Evolutionary conservation across 768 basidiomycete species (phyloP), one percentile per base, ranked within the genome.

Genomic region (Tubosaeta sp.): DNA sequence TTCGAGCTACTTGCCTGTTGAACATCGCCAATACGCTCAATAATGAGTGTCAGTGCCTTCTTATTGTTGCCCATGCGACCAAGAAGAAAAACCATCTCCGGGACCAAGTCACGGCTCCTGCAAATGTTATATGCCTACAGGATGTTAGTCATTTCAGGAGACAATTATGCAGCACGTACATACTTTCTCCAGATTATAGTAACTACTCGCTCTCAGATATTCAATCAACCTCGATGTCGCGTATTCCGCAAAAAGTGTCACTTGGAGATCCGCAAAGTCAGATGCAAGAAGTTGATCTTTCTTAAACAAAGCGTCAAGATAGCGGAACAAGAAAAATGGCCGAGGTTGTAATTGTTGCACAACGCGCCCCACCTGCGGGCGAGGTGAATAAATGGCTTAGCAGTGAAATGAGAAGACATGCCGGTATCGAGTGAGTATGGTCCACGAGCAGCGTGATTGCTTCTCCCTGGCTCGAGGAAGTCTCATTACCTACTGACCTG

Each of bases 11-110:
- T 46, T 63, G 88, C 94, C 51, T 92, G 76, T 55, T 93, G 79
- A 0, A 98, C 96, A 61, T 98, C 94, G 0, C 88, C 93, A 5
- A 98, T 74, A 14, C 93, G 80, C 65, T 98, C 94, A 51, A 99
- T 98, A 58, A 99, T 98, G 18, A 99, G 79, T 52, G 83, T 88
- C 54, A 99, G 69, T 2, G 95, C 96, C 60, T 91, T 79, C 75
- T 94, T 95, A 69, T 96, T 96, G 69, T 97, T 91, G 9, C 96
- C 96, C 94, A 98, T 97, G 25, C 91, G 82, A 0, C 95, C 96
- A 1, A 98, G 82, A 1, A 98, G 77, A 72, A 95, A 99, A 16
- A 99, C 95, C 92, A 96, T 95, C 71, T 98, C 96, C 0, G 83
- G 83, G 0, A 99, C 94, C 25, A 93, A 76, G 63, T 94, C 93